Conservation (phyloP, 306 rosid species). For the Morella rubra region DNA sequence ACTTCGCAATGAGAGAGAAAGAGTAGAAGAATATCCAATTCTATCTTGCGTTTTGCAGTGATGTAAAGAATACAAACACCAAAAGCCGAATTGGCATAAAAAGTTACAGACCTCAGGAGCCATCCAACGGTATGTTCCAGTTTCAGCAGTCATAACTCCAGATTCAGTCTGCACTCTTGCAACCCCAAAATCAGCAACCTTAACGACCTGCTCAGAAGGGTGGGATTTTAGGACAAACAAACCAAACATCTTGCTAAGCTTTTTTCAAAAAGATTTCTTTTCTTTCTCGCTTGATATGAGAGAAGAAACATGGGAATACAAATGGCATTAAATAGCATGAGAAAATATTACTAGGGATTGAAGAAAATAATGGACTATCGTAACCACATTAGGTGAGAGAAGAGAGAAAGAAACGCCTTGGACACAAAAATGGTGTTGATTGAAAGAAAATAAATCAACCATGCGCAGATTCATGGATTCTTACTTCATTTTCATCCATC, state of each 20-base stretch:
- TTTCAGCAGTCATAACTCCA: conserved; percentile 99
- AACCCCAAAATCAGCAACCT: conserved; percentile 99
- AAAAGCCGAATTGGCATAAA: conserved; percentile 9
- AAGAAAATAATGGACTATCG: background rate
- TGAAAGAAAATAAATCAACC: conserved; percentile 20
- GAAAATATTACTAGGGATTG: background rate
- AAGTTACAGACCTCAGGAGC: conserved; percentile 86
- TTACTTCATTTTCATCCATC: conserved; percentile 97
- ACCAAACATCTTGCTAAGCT: conserved; percentile 19
- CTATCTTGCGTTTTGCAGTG: conserved; percentile 14
- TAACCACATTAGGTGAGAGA: conserved; percentile 3
- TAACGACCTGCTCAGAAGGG: conserved; percentile 68
- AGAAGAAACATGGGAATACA: background rate
- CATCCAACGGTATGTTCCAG: conserved; percentile 99
- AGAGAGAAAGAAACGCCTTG: background rate
- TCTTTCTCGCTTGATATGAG: conserved; percentile 11
- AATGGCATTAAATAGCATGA: background rate
- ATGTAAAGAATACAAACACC: conserved; percentile 6
- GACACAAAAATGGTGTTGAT: conserved; percentile 10
- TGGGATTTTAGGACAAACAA: conserved; percentile 22
- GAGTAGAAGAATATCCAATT: background rate
- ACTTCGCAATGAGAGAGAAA: background rate
- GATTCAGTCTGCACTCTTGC: conserved; percentile 95
- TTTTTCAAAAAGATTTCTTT: background rate
- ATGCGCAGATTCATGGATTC: conserved; percentile 37